Evolutionary conservation across 768 basidiomycete genomes (phyloP), one percentile per base, ranked within the genome.

Genomic region (Lactarius trivialis): DNA sequence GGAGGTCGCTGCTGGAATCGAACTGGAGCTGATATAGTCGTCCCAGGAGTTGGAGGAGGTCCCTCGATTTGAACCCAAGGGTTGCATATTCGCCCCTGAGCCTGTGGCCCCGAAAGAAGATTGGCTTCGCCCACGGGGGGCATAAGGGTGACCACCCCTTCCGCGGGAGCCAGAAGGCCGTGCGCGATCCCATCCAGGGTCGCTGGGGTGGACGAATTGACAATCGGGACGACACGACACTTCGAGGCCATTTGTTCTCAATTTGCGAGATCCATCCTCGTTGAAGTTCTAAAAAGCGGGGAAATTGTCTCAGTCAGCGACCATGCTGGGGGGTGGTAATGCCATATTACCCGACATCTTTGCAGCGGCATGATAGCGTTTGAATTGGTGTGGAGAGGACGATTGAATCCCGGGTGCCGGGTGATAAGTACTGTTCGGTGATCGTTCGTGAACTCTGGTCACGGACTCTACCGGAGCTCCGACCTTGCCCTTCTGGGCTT

Each of bases 161-260:
- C 36, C 58, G 36, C 53, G 58, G 1, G 2, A 0, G 0, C 43
- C 2, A 19, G 39, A 4, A 19, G 58, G 6, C 15, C 32, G 53
- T 4, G 58, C 58, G 19, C 58, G 53, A 45, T 64, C 63, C 63
- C 63, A 64, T 12, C 19, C 39, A 7, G 37, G 58, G 7, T 64
- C 54, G 26, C 63, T 64, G 49, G 63, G 63, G n/a, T 64, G 63
- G 21, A 56, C 24, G 5, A 64, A 64, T 50, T 2, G 6, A 51
- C 63, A 64, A 28, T 64, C 14, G 26, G 54, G 54, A 32, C 3
- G 54, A 37, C 63, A 64, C 14, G 3, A 3, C 9, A 21, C 9
- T 39, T 64, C 58, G 3, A 12, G 11, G 19, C 63, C 58, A n/a
- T 64, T 55, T 9, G 52, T 0, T 51, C n/a, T 28, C 32, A 19